Evolutionary conservation across 768 basidiomycete genomes (phyloP).

Genomic region (Tubosaeta brunneosetosa): DNA sequence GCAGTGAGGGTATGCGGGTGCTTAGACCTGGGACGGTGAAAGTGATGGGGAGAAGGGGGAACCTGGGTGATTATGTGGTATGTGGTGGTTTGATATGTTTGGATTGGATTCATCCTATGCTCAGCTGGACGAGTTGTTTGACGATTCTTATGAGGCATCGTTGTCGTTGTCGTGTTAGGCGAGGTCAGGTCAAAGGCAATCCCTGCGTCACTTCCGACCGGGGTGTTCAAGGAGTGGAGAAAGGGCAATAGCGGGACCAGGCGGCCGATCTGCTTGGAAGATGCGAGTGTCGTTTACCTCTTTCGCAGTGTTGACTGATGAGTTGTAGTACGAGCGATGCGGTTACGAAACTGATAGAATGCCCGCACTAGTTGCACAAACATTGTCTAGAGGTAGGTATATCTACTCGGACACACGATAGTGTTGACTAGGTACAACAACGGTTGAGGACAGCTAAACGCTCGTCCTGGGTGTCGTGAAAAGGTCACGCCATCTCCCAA

Average conservation of each 20-base stretch:
- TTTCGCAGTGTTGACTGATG: neutral
- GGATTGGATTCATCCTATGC: constrained; percentile 3
- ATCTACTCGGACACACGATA: neutral
- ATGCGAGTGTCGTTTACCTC: constrained; percentile 45
- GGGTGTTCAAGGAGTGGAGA: constrained; percentile 64
- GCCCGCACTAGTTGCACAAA: constrained; percentile 78
- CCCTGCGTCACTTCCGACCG: constrained; percentile 56
- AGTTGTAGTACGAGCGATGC: constrained; percentile 60
- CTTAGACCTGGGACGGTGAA: constrained; percentile 25
- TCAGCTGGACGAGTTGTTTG: constrained; percentile 73
- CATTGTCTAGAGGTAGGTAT: constrained; percentile 59
- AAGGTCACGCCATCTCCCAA: constrained; percentile 37
- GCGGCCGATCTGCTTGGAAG: constrained; percentile 83
- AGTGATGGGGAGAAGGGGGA: constrained; percentile 21
- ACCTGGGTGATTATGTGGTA: constrained; percentile 50
- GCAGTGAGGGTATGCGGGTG: constrained; percentile 13
- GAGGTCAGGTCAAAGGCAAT: constrained; percentile 66
- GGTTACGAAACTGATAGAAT: constrained; percentile 63
- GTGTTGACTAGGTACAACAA: constrained; percentile 44
- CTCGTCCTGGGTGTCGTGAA: constrained; percentile 78
- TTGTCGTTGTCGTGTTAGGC: constrained; percentile 58
- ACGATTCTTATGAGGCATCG: constrained; percentile 68
- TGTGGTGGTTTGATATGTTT: constrained; percentile 18
- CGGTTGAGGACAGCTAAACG: constrained; percentile 73
- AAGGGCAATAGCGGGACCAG: constrained; percentile 61